Evolutionary conservation across 2,329 filamentous ascomycete species (phyloP).

Genomic region (Fusarium sp.): DNA sequence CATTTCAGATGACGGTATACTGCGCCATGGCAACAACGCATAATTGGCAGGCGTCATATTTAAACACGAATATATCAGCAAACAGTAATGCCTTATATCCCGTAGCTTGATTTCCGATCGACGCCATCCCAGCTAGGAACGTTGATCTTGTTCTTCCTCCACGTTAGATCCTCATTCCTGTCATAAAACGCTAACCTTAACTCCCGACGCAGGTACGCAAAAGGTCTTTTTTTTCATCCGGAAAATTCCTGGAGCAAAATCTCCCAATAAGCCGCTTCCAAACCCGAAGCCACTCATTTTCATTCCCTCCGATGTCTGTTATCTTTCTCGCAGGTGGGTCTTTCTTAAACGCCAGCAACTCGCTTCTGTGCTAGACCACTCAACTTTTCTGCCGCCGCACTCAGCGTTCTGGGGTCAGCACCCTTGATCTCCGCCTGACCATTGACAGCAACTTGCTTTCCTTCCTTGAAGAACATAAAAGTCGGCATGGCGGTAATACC

Average conservation of each 20-base stretch:
- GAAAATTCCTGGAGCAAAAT: background rate
- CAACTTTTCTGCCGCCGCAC: slow-evolving; percentile 55
- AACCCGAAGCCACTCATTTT: too few relatives aligned
- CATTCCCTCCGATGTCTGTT: background rate
- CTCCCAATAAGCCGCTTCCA: background rate
- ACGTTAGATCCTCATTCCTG: background rate
- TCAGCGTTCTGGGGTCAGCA: slow-evolving; percentile 50
- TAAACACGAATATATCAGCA: background rate
- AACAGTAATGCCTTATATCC: background rate
- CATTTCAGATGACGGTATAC: background rate
- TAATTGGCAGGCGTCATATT: background rate
- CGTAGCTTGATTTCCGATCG: background rate
- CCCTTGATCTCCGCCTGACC: slow-evolving; percentile 52
- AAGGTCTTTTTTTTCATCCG: background rate
- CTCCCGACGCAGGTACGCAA: background rate
- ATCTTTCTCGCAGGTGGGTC: too few relatives aligned
- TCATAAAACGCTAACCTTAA: slow-evolving; percentile 1
- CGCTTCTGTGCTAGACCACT: slow-evolving; percentile 53
- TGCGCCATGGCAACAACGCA: background rate
- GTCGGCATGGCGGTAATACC: slow-evolving; percentile 93
- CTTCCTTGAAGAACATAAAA: slow-evolving; percentile 85
- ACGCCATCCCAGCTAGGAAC: background rate
- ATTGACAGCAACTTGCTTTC: slow-evolving; percentile 49
- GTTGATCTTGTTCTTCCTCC: background rate
- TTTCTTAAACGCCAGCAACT: slow-evolving; percentile 18